These are phyloP conservation scores for Penicillium sp. DNA, from an alignment of 2,329 filamentous ascomycete species.

Conservation along the genomic window DNA sequence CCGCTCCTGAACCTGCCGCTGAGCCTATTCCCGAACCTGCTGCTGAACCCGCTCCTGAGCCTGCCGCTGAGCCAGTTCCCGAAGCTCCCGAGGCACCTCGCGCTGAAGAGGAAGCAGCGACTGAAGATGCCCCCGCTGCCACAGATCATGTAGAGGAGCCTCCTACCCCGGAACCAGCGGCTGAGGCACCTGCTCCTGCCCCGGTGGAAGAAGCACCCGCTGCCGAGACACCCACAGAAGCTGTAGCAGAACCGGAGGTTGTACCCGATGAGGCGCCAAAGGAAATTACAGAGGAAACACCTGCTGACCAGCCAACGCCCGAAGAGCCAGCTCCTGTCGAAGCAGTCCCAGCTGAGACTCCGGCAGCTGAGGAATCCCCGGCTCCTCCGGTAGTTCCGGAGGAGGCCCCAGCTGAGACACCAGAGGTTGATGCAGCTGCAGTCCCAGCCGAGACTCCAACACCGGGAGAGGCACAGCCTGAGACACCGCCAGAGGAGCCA, in stretches of 20 bases:
- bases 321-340: slow-evolving; percentile 8
- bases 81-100: slow-evolving; percentile 7
- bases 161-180: too few relatives aligned
- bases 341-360: slow-evolving; percentile 4
- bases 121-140: slow-evolving; percentile 7
- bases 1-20: not conserved
- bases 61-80: not conserved
- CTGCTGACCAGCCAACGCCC: not conserved
- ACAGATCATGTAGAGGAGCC: slow-evolving; percentile 11
- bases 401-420: slow-evolving; percentile 2
- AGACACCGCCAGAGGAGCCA: slow-evolving; percentile 4
- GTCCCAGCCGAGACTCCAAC: not conserved
- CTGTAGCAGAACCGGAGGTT: slow-evolving; percentile 3
- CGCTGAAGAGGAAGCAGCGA: slow-evolving; percentile 11
- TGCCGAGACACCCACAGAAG: not conserved
- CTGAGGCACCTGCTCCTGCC: slow-evolving; percentile 5
- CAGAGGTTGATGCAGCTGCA: slow-evolving; percentile 5
- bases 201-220: slow-evolving; percentile 11
- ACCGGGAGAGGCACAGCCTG: slow-evolving; percentile 1
- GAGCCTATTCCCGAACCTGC: slow-evolving; percentile 1
- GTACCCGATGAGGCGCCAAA: slow-evolving; percentile 5
- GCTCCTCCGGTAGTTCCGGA: slow-evolving; percentile 7
- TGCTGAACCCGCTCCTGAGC: not conserved
- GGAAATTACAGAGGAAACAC: slow-evolving; percentile 2
- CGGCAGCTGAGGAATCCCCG: slow-evolving; percentile 7